Base-by-base conservation (phyloP, 176 grass and related monocot genomes). In the Tillandsia fasciculata region DNA sequence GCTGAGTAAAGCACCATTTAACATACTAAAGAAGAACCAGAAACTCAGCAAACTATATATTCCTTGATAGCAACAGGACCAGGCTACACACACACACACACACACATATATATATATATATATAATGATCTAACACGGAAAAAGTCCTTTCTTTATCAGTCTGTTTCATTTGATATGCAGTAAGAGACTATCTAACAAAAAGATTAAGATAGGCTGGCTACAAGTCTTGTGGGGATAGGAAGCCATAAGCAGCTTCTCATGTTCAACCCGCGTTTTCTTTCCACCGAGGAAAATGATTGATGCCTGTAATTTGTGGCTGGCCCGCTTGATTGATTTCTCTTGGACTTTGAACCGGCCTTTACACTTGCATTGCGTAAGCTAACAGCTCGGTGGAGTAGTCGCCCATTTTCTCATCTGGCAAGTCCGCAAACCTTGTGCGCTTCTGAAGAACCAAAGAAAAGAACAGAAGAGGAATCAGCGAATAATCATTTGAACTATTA, bases 331-430 rank as follows among this genome's bases (percentile, higher is more conserved):
- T 24, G 24, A 24, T 1, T 24, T 24, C 24, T 24, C 24, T 24
- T 24, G 24, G 24, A 24, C 24, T 24, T 24, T 24, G 24, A 24
- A 24, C 24, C 24, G 24, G 24, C 24, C 24, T 24, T 24, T 24
- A 24, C 24, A 24, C 24, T 24, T 24, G 24, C 24, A 9, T 59
- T 9, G 14, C 15, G 20, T 17, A 59, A 59, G 15, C 9, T 59
- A 9, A 8, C 51, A 10, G 6, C 26, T 42, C 65, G 10, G 4
- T 17, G n/a, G 5, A 42, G 8, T 50, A 68, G 3, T 90, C 87
- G 87, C 4, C 82, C 82, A 77, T 87, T 51, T 87, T 85, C 84
- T 87, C 87, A 6, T 93, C 90, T 71, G 91, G 87, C 61, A 90
- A 51, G 53, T 81, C 84, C 27, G 82, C 69, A 66, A 96, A 96